Evolutionary conservation across 345 rosid species (phyloP).

Genomic region (Cardamine chenopodiifolia): DNA sequence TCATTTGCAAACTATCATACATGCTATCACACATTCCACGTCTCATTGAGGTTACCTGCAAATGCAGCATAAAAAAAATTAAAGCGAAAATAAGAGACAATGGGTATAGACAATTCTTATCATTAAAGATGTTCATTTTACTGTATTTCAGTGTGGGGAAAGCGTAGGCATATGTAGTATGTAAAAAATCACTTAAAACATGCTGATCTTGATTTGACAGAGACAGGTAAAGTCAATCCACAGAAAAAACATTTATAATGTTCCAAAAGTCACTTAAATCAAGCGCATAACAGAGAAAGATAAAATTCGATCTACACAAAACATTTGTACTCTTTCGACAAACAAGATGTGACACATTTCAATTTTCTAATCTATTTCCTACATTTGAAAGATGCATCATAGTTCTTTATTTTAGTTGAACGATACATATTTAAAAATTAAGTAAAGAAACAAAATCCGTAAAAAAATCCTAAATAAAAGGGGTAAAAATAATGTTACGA

Average conservation of each 20-base stretch:
- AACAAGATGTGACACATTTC: conserved; percentile 14
- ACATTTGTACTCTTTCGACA: conserved; percentile 4
- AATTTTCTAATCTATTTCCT: conserved; percentile 4
- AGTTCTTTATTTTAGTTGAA: background rate
- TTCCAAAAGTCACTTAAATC: conserved; percentile 16
- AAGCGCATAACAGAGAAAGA: conserved; percentile 4
- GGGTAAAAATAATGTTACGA: conserved; percentile 18
- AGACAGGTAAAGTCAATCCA: background rate
- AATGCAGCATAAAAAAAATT: conserved; percentile 26
- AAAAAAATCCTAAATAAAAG: background rate
- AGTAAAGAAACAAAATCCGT: background rate
- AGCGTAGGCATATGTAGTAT: background rate
- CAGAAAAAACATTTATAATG: conserved; percentile 7
- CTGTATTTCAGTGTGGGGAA: background rate
- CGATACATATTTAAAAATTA: background rate
- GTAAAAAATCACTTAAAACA: background rate
- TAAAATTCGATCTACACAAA: conserved; percentile 13
- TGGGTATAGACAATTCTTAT: background rate
- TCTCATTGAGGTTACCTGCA: conserved; percentile 79
- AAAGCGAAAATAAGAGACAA: conserved; percentile 17
- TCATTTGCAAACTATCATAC: conserved; percentile 66
- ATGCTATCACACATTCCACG: conserved; percentile 83
- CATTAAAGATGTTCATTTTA: background rate
- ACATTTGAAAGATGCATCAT: conserved; percentile 15
- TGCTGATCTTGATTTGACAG: conserved; percentile 1